Conservation (phyloP, 116 monocot genomes). For the Phalaenopsis hybrid region DNA sequence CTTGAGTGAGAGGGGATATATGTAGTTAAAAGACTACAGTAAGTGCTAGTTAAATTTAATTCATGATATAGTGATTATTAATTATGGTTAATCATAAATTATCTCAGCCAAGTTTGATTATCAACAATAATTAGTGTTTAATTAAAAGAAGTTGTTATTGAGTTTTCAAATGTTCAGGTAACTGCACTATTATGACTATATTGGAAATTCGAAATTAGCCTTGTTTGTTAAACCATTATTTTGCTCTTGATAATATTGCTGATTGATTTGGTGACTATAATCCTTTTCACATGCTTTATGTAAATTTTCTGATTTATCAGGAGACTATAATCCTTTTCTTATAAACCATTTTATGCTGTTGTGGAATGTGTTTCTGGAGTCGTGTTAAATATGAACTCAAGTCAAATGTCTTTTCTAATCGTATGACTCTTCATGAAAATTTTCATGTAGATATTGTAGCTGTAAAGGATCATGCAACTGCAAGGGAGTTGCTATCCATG, state of each 20-base stretch:
- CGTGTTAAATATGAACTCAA: neutral
- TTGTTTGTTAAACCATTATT: neutral
- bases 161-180: neutral
- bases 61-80: neutral
- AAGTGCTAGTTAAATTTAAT: neutral
- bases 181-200: neutral
- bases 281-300: neutral
- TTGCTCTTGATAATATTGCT: neutral
- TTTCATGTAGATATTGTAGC: slow-evolving; percentile 42
- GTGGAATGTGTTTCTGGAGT: neutral
- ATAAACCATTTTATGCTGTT: neutral
- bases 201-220: neutral
- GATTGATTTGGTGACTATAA: neutral
- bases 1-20: neutral
- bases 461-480: slow-evolving; percentile 17
- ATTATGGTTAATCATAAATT: neutral
- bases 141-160: neutral
- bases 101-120: neutral
- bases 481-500: slow-evolving; percentile 27
- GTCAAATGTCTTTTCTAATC: neutral
- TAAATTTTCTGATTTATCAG: neutral
- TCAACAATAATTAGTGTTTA: neutral
- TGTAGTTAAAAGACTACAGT: neutral
- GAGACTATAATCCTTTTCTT: neutral
- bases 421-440: neutral